These are phyloP conservation scores for Microbotryum silenes-acaulis DNA, from an alignment of 1,284 basidiomycete genomes.

Conservation along the genomic window DNA sequence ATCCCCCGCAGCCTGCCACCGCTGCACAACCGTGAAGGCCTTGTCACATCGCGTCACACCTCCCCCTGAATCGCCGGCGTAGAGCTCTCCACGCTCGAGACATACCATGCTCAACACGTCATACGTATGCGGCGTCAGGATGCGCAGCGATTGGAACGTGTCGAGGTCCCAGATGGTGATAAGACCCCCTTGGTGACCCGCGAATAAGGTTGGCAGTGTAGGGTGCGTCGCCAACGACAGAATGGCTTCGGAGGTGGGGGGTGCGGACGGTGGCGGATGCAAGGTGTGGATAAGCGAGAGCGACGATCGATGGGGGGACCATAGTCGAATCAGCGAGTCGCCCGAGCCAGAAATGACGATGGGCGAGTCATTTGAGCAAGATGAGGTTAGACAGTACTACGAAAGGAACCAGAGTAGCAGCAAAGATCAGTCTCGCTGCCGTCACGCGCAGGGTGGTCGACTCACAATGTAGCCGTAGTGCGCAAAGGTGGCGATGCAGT, in stretches of 20 bases:
- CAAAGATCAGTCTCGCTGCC: no score
- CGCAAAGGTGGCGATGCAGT: slow-evolving; percentile 71
- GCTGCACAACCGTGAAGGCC: slow-evolving; percentile 70
- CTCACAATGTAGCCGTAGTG: slow-evolving; percentile 76
- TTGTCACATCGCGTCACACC: slow-evolving; percentile 69
- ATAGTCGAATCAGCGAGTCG: no score
- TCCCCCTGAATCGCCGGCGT: slow-evolving; percentile 75
- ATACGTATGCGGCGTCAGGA: slow-evolving; percentile 64
- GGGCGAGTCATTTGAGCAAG: no score
- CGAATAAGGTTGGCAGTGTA: slow-evolving; percentile 63
- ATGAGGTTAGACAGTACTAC: no score
- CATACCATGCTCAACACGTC: no score
- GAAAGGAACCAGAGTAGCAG: no score
- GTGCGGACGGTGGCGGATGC: no score
- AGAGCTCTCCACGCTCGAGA: slow-evolving; percentile 44
- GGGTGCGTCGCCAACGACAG: slow-evolving; percentile 68
- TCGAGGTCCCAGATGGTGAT: slow-evolving; percentile 85
- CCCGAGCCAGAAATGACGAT: no score
- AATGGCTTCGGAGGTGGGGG: slow-evolving; percentile 49
- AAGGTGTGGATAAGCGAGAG: no score
- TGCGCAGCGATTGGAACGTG: slow-evolving; percentile 74
- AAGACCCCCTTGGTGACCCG: slow-evolving; percentile 86
- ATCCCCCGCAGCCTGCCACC: slow-evolving; percentile 53
- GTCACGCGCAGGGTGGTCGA: neutral
- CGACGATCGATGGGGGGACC: no score